Evolutionary conservation across 371 early-diverging fungal genomes (phyloP), one percentile per base, ranked within the genome.

Genomic region (Mortierella sp.): DNA sequence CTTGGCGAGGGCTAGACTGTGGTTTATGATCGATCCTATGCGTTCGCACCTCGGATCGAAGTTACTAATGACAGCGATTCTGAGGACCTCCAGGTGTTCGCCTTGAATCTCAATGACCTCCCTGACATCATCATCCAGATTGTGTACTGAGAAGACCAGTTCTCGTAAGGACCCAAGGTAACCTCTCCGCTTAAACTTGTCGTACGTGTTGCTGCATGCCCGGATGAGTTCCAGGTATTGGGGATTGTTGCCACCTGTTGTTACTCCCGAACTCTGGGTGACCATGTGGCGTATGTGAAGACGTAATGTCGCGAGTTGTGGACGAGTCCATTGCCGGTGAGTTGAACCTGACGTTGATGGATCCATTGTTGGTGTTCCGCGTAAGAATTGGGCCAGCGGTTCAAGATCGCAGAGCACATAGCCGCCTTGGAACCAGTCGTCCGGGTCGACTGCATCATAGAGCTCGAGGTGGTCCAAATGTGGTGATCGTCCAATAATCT

Each of bases 21-120:
- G 52, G 19, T 40, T 16, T 22, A 22, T 40, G 13, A 29, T 27
- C 19, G 10, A 2, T n/a, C 22, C 27, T 27, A 19, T 24, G 25
- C 2, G n/a, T 34, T 4, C 45, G 28, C 34, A 28, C 44, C 46
- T 8, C 28, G 44, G 14, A 45, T 43, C 12, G 29, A 4, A 7
- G 34, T 34, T 4, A 34, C 24, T 21, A 21, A 22, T 3, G 21
- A 25, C 17, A 1, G 17, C 51, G 29, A 60, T 51, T n/a, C 44
- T 60, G 41, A 58, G 59, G 9, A 58, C 28, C 45, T 60, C 52
- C 19, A 60, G 22, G 19, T 31, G 22, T 17, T 5, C 13, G 17
- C 28, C 25, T 9, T 60, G 60, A n/a, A n/a, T 19, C 44, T 60
- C 52, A 44, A 60, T 60, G 8, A 44, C 60, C 12, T 19, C 24